phyloP scores from a whole-genome alignment of 805 yeast species.

The Kazachstania taianensis region DNA sequence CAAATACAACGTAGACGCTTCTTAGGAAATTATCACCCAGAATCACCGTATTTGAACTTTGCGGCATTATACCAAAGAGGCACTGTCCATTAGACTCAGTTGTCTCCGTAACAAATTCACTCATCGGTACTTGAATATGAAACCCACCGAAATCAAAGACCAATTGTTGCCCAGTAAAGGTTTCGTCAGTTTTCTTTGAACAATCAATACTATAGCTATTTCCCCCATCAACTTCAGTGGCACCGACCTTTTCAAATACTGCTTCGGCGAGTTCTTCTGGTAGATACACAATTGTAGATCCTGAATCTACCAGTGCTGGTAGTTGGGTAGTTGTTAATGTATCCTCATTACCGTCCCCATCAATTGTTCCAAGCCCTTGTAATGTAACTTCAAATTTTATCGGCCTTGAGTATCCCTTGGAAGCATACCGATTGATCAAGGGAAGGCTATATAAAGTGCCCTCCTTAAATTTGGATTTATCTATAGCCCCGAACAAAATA shows the following conservation, averaged over 20 bases:
- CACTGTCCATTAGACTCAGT: slow-evolving; percentile 26
- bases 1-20: slow-evolving; percentile 54
- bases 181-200: slow-evolving; percentile 24
- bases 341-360: slow-evolving; percentile 14
- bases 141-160: slow-evolving; percentile 52
- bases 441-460: slow-evolving; percentile 46
- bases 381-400: slow-evolving; percentile 22
- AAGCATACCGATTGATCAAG: slow-evolving; percentile 32
- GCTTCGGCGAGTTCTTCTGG: slow-evolving; percentile 29
- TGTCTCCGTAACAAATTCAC: slow-evolving; percentile 22
- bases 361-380: slow-evolving; percentile 25
- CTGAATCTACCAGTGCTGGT: slow-evolving; percentile 43
- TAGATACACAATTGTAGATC: slow-evolving; percentile 42
- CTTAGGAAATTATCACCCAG: slow-evolving; percentile 51
- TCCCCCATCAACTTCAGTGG: slow-evolving; percentile 29
- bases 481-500: slow-evolving; percentile 67
- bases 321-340: slow-evolving; percentile 21
- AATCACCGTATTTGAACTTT: slow-evolving; percentile 24
- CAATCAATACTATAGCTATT: slow-evolving; percentile 44
- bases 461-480: slow-evolving; percentile 43
- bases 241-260: slow-evolving; percentile 33
- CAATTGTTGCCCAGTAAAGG: slow-evolving; percentile 25
- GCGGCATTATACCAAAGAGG: slow-evolving; percentile 33
- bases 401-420: slow-evolving; percentile 12
- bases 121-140: slow-evolving; percentile 40